Evolutionary conservation across 768 basidiomycete genomes (phyloP).

Genomic region (Galerina marginata): DNA sequence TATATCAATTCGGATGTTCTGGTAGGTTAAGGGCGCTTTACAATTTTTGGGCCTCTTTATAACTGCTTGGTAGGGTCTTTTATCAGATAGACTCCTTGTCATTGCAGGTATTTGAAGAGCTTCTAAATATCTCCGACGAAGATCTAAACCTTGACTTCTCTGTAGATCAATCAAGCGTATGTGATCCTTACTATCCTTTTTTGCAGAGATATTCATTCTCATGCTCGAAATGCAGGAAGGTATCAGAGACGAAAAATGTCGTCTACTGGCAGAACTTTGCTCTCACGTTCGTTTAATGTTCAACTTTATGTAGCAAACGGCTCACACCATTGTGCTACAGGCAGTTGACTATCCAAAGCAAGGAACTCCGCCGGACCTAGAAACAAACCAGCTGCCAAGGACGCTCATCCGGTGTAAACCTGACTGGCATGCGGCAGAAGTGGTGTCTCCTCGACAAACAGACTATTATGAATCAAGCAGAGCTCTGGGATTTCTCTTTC

Average conservation of each 20-base stretch:
- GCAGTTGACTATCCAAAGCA: slow-evolving; percentile 87
- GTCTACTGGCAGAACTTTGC: slow-evolving; percentile 64
- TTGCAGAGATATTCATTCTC: background rate
- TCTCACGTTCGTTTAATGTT: slow-evolving; percentile 41
- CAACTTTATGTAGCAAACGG: background rate
- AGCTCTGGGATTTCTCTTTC: slow-evolving; percentile 76
- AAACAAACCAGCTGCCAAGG: slow-evolving; percentile 49
- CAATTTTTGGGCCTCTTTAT: background rate
- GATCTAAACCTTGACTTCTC: background rate
- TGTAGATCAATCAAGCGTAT: slow-evolving; percentile 74
- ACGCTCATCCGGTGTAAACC: slow-evolving; percentile 71
- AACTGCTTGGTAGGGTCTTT: slow-evolving; percentile 55
- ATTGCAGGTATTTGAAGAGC: slow-evolving; percentile 61
- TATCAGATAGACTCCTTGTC: slow-evolving; percentile 69
- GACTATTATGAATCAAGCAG: slow-evolving; percentile 77
- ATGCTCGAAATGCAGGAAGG: slow-evolving; percentile 52
- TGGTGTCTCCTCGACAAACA: slow-evolving; percentile 53
- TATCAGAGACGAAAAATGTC: slow-evolving; percentile 61
- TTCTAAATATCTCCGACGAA: background rate
- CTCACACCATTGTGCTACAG: slow-evolving; percentile 33
- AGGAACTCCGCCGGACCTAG: slow-evolving; percentile 66
- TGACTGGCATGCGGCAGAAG: slow-evolving; percentile 77
- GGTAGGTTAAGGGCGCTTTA: slow-evolving; percentile 43
- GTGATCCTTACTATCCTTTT: background rate
- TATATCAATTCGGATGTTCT: slow-evolving; percentile 85